Conservation (phyloP, 305 asterid genomes). For the Solanum hybrid region DNA sequence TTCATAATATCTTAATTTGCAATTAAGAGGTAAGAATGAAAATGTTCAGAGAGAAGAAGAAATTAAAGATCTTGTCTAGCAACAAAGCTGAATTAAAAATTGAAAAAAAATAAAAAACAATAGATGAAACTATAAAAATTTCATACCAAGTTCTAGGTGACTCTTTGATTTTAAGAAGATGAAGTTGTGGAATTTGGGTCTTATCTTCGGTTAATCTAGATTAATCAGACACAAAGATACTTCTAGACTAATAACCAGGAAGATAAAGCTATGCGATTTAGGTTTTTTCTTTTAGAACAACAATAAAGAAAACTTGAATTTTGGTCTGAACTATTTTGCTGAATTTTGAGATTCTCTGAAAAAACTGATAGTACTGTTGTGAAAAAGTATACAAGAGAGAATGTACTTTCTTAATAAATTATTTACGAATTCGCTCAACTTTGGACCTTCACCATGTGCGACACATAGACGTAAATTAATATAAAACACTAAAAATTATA, state of each 20-base stretch:
- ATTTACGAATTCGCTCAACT: background rate
- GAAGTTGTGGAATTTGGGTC: too few relatives aligned
- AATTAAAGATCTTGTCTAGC: background rate
- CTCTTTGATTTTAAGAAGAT: too few relatives aligned
- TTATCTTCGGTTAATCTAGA: background rate
- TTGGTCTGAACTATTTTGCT: background rate
- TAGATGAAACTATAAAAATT: background rate
- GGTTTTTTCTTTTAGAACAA: background rate
- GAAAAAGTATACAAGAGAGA: background rate
- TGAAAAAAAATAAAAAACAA: too few relatives aligned
- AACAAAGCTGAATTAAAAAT: background rate
- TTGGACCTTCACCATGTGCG: background rate
- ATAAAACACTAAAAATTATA: too few relatives aligned
- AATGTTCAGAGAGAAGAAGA: background rate
- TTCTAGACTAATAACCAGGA: background rate
- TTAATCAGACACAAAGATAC: background rate
- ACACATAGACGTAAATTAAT: background rate
- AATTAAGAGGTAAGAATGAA: background rate
- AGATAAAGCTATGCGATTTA: background rate
- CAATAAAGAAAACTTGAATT: background rate
- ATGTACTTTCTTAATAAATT: background rate
- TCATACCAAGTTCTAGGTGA: too few relatives aligned
- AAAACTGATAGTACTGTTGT: background rate
- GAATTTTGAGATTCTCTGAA: background rate
- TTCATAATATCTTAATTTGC: background rate